These are phyloP conservation scores for Eimeria praecox DNA, from an alignment of 169 alveolate species.

Conservation along the genomic window DNA sequence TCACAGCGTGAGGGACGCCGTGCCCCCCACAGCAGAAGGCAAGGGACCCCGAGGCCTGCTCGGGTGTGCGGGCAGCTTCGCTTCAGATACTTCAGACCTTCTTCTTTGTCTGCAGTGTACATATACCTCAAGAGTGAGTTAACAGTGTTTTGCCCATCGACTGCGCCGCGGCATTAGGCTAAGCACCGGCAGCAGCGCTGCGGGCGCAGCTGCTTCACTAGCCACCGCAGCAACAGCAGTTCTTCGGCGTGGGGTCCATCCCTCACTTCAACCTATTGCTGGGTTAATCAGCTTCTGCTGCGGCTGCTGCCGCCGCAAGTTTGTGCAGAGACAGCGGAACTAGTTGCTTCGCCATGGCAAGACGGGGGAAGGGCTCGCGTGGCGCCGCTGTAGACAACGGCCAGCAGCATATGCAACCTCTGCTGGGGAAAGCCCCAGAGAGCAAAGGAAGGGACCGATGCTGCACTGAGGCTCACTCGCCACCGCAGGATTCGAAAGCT, in stretches of 20 bases:
- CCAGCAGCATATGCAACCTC: conserved; percentile 38
- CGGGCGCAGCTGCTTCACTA: conserved; percentile 55
- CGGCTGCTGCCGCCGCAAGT: conserved; percentile 27
- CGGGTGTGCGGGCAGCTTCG: conserved; percentile 52
- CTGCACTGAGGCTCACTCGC: conserved; percentile 49
- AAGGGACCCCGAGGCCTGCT: conserved; percentile 69
- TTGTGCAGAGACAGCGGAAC: not conserved
- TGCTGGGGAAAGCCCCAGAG: conserved; percentile 32
- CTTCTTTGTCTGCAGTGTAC: conserved; percentile 39
- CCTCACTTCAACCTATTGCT: not conserved
- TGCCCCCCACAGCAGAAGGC: conserved; percentile 71
- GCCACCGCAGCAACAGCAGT: conserved; percentile 64
- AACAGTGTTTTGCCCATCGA: not conserved
- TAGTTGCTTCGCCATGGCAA: conserved; percentile 31
- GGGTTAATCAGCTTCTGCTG: not conserved
- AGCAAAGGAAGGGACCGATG: not conserved
- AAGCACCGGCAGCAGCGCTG: conserved; percentile 48
- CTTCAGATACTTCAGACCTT: not conserved
- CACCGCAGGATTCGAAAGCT: not conserved
- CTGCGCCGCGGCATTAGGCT: conserved; percentile 30
- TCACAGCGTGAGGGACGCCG: conserved; percentile 34
- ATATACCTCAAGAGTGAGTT: not conserved
- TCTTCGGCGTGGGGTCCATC: not conserved
- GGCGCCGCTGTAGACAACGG: not conserved
- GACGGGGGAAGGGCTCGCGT: conserved; percentile 69